Evolutionary conservation across 2,329 filamentous ascomycete species (phyloP).

Genomic region (Cladosporium phlei): DNA sequence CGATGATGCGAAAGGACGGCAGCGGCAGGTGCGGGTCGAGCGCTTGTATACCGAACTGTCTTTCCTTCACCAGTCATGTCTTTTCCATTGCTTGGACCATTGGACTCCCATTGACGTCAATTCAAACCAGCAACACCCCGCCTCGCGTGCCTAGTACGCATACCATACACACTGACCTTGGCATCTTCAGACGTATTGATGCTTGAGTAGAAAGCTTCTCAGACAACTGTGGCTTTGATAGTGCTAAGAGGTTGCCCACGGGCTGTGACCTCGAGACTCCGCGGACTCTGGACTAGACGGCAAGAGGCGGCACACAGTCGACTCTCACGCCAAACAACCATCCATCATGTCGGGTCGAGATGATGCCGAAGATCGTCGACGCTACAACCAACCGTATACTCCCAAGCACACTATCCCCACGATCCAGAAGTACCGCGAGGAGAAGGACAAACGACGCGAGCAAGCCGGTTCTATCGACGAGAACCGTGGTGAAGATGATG

Average conservation of each 20-base stretch:
- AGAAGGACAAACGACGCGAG: conserved; percentile 38
- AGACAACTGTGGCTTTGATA: background rate
- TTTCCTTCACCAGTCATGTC: no score
- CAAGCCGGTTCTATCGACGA: conserved; percentile 31
- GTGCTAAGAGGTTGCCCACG: background rate
- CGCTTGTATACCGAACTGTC: no score
- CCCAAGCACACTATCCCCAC: conserved; percentile 43
- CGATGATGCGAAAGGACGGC: no score
- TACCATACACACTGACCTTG: conserved; percentile 3
- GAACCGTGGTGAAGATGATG: conserved; percentile 25
- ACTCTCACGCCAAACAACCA: background rate
- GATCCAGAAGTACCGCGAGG: conserved; percentile 43
- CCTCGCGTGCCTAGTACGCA: background rate
- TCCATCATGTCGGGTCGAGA: conserved; percentile 31
- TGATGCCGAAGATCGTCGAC: conserved; percentile 39
- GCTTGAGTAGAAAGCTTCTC: conserved; percentile 9
- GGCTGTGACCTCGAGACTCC: background rate
- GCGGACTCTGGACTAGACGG: background rate
- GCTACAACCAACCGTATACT: conserved; percentile 41
- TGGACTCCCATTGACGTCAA: no score
- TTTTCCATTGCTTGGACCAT: no score
- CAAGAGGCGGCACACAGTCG: background rate
- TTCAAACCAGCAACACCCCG: background rate
- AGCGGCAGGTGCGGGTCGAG: no score
- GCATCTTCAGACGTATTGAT: conserved; percentile 1